Evolutionary conservation across 75 land plant genomes (phyloP), one percentile per base, ranked within the genome.

Genomic region (Selaginella tamariscina): DNA sequence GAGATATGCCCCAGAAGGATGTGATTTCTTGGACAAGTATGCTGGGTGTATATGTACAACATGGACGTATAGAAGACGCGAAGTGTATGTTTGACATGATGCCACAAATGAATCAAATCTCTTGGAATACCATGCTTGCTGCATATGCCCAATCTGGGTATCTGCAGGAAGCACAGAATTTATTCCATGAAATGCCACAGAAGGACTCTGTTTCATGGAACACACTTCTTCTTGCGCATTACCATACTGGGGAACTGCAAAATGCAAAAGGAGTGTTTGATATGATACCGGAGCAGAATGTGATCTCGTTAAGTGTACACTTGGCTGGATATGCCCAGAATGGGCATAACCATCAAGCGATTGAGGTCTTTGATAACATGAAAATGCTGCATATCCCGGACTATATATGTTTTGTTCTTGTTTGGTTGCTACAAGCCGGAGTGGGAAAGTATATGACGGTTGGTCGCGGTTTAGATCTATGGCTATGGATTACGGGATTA

Each of bases 281-380:
- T 39, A 15, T 15, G 15, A 39, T 39, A 15, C 49, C 49, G 5
- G 49, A 39, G 15, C 49, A 15, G 15, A 39, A 39, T 39, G 49
- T 39, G 49, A 39, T 39, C 5, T 39, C 49, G 49, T 39, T 5
- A 15, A 39, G 49, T 15, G 5, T 15, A 39, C 11, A 5, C 5
- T 39, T 39, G 49, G 62, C 26, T 59, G 62, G n/a, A n/a, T 59
- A 59, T 59, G 62, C 62, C 23, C 62, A 59, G 26, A 59, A 59
- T n/a, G 62, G 62, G 62, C 62, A 59, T 59, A 39, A 5, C 49
- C 49, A 15, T 15, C 11, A 39, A 15, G 49, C 49, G 5, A 5
- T 39, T 39, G 11, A 39, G 15, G 5, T 39, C 11, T 39, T 39
- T 39, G 49, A 39, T 39, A 39, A 15, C 49, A 39, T 39, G 49